Conservation (phyloP, 2,329 filamentous ascomycete species). For the Colletotrichum euphorbiae region DNA sequence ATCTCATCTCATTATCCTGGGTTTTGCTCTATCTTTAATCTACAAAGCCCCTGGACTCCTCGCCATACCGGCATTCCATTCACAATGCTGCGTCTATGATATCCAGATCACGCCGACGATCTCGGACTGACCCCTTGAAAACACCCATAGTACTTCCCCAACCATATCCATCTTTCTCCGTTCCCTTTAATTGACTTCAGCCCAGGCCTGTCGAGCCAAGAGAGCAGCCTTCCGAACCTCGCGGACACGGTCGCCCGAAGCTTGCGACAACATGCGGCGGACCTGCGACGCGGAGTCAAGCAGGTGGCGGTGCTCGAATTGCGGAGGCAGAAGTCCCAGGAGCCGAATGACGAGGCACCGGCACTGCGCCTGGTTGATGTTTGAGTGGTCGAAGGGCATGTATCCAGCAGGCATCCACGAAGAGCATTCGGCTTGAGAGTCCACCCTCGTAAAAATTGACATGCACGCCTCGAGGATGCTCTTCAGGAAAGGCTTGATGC, state of each 20-base stretch:
- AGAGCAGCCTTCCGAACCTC: constrained; percentile 64
- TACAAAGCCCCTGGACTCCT: constrained; percentile 22
- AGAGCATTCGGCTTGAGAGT: constrained; percentile 36
- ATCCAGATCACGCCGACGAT: background rate
- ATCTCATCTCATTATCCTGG: background rate
- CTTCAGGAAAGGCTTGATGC: constrained; percentile 60
- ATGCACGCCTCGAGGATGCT: constrained; percentile 61
- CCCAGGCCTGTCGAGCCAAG: constrained; percentile 62
- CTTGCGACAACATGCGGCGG: constrained; percentile 59
- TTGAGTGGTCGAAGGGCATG: constrained; percentile 32
- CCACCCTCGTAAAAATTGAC: constrained; percentile 45
- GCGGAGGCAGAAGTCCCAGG: constrained; percentile 58
- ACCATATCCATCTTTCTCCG: background rate
- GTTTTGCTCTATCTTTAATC: constrained; percentile 2
- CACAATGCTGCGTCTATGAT: constrained; percentile 11
- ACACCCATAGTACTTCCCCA: background rate
- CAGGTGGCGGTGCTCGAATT: constrained; percentile 61
- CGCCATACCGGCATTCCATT: constrained; percentile 12
- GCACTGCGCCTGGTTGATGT: constrained; percentile 45
- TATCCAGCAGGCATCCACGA: constrained; percentile 48
- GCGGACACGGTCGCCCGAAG: constrained; percentile 65
- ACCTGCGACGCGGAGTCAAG: constrained; percentile 58
- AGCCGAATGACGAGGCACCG: constrained; percentile 62
- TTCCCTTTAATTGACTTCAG: constrained; percentile 45
- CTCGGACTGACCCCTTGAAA: background rate